phyloP scores from a whole-genome alignment of 352 stramenopile species.

The Pythium pyrilobum region DNA sequence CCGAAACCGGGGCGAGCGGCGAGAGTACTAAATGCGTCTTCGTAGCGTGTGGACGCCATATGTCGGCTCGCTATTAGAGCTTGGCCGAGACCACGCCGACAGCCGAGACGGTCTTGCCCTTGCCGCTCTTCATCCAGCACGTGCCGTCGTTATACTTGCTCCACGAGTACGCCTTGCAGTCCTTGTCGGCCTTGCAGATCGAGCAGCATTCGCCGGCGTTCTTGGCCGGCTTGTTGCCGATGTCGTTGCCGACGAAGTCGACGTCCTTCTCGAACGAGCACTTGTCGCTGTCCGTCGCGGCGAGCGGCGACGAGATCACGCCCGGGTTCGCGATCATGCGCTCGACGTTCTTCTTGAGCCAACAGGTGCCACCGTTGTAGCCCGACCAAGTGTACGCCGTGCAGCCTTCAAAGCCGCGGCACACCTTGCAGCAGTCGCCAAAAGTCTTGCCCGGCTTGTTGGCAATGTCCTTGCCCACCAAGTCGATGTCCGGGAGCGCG shows the following conservation, averaged over 20 bases:
- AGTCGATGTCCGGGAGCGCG: slow-evolving; percentile 17
- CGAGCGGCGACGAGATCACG: neutral
- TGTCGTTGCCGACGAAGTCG: slow-evolving; percentile 14
- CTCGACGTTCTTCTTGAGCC: slow-evolving; percentile 11
- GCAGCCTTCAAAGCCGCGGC: slow-evolving; percentile 17
- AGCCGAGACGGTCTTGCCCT: neutral
- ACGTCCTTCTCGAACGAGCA: neutral
- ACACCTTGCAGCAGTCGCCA: slow-evolving; percentile 19
- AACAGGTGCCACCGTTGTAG: slow-evolving; percentile 33
- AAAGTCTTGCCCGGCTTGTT: neutral
- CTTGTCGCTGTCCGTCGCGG: neutral
- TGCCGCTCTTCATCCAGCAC: slow-evolving; percentile 16
- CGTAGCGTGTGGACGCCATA: too few relatives aligned
- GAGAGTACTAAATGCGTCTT: too few relatives aligned
- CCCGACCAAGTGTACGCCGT: slow-evolving; percentile 46
- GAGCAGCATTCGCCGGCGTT: slow-evolving; percentile 4
- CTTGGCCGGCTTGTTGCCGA: neutral
- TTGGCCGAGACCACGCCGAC: neutral
- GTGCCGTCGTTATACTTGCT: slow-evolving; percentile 10
- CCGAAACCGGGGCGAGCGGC: too few relatives aligned
- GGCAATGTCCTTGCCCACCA: slow-evolving; percentile 22
- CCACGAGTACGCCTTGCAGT: slow-evolving; percentile 12
- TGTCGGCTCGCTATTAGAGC: too few relatives aligned
- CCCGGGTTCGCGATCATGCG: neutral
- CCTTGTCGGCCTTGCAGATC: neutral